phyloP scores from a whole-genome alignment of 257 asterid genomes.

The Fraxinus anomala region DNA sequence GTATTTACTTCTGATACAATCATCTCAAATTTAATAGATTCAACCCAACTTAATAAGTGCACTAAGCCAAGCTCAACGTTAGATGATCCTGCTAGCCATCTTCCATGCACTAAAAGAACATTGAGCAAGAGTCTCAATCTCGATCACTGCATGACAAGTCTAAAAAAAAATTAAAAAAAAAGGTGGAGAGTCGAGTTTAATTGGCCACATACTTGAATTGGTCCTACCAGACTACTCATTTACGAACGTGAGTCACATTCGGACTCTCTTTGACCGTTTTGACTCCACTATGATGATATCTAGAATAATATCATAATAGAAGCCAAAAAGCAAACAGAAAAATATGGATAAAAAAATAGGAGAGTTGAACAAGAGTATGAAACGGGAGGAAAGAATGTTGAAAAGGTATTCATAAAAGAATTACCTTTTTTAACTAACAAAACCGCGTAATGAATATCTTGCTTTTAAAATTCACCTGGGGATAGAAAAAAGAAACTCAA shows the following conservation, averaged over 20 bases:
- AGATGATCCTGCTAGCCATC: background rate
- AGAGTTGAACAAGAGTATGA: background rate
- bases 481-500: background rate
- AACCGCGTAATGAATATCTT: constrained; percentile 7
- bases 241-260: background rate
- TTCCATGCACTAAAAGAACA: background rate
- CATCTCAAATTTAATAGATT: background rate
- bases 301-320: background rate
- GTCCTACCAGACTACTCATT: background rate
- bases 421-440: constrained; percentile 5
- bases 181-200: too few species aligned
- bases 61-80: background rate
- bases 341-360: background rate
- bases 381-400: background rate
- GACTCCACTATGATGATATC: background rate
- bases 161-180: too few species aligned
- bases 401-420: background rate
- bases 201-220: background rate
- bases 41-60: background rate
- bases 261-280: background rate
- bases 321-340: background rate
- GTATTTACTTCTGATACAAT: background rate
- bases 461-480: constrained; percentile 1
- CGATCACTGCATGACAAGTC: too few species aligned
- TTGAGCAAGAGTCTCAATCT: too few species aligned